Percentiles rank a stretch among this genome's conserved stretches.
These are phyloP conservation scores for Apocynum venetum DNA, from an alignment of 257 asterid species.

Conservation along the genomic window DNA sequence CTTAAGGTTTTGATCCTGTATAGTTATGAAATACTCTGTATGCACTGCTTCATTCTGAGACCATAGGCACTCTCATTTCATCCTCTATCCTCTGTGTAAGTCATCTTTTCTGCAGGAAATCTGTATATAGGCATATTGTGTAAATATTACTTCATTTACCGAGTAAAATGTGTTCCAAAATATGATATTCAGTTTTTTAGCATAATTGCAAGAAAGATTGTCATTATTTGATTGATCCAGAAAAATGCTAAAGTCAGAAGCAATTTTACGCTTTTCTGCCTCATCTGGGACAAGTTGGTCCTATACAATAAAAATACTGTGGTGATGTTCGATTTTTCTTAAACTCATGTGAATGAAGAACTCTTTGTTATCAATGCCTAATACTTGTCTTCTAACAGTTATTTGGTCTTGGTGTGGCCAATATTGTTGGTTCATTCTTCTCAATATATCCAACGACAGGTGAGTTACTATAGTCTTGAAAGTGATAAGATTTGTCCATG, in stretches of 20 bases:
- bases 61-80: not conserved
- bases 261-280: not conserved
- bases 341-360: not conserved
- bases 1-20: not conserved
- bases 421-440: slow-evolving; percentile 90
- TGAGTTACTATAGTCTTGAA: slow-evolving; percentile 32
- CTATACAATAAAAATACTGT: not conserved
- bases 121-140: not conserved
- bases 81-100: not conserved
- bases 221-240: not conserved
- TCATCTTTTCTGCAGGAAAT: not conserved
- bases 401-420: slow-evolving; percentile 98
- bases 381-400: slow-evolving; percentile 50
- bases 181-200: not conserved
- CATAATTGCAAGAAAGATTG: not conserved
- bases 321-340: not conserved
- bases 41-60: not conserved
- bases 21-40: not conserved
- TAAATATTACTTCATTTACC: not conserved
- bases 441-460: slow-evolving; percentile 95
- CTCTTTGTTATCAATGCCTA: not conserved
- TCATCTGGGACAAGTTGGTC: not conserved
- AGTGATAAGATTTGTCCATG: slow-evolving; percentile 13
- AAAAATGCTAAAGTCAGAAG: not conserved
- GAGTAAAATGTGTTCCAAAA: not conserved